phyloP scores from a whole-genome alignment of 1,284 basidiomycete species.

The Sanghuangporus weigelae region DNA sequence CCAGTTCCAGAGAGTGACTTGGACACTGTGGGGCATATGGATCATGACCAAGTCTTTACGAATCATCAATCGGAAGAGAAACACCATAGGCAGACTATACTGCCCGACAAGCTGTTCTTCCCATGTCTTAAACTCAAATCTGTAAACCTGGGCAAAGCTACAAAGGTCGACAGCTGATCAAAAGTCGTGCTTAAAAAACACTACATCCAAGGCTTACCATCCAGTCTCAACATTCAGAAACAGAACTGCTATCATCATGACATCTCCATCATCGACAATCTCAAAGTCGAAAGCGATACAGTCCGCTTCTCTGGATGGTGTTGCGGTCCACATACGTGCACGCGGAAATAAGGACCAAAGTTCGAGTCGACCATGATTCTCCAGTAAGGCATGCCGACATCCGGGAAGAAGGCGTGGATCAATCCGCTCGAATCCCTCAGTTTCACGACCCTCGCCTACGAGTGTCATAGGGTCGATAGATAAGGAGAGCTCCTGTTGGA shows the following conservation, averaged over 20 bases:
- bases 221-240: not conserved
- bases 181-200: not conserved
- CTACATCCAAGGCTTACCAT: not conserved
- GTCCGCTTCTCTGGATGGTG: not conserved
- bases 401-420: not conserved
- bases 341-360: not conserved
- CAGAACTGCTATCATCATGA: not conserved
- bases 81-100: not conserved
- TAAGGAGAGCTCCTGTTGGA: not conserved
- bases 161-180: not conserved
- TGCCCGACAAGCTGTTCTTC: not conserved
- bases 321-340: not conserved
- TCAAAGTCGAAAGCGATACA: conserved; percentile 6
- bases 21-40: conserved; percentile 4
- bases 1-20: conserved; percentile 1
- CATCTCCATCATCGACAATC: not conserved
- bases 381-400: not conserved
- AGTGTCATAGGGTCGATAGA: not conserved
- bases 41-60: conserved; percentile 6
- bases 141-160: conserved; percentile 3
- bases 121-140: not conserved
- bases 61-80: conserved; percentile 5
- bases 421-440: not conserved
- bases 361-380: conserved; percentile 6
- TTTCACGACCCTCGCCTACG: not conserved